Evolutionary conservation across 2,329 filamentous ascomycete species (phyloP), one percentile per base, ranked within the genome.

Genomic region (Pestalotiopsis sp.): DNA sequence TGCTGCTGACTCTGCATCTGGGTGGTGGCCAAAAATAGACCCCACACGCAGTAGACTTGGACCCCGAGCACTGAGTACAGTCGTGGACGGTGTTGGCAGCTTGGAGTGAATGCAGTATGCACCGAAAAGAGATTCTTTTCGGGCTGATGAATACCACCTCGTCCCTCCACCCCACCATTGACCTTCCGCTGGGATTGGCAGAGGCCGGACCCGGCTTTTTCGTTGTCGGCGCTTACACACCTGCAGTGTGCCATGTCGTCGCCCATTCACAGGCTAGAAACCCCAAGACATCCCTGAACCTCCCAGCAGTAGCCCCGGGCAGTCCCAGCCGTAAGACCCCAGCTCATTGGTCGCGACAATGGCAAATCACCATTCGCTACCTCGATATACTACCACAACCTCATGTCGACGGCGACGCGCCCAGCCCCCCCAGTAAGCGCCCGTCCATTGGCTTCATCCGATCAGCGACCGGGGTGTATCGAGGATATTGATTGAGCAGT

Each of bases 331-430:
- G 68, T 69, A 58, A 56, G 66, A 68, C 44, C n/a, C 64, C 66
- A 20, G 68, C 48, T 69, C 56, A 78, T 78, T 78, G 76, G 76
- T 68, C 69, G 64, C 44, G 35, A 57, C 57, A 40, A n/a, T 62
- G 24, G 57, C 73, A 70, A 76, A 78, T 77, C 76, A 77, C 44
- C 44, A n/a, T 67, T 58, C 66, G 69, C 64, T 68, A n/a, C 20
- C 17, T 20, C 44, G 20, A 52, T 52, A 17, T 52, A 52, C 44
- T 20, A 52, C 44, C 40, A n/a, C 20, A n/a, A 9, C 20, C 44
- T n/a, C 44, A 52, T 72, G 70, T 69, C 66, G 68, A 68, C 71
- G 71, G 76, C 75, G 76, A 73, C 71, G 75, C 75, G 75, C 75
- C 73, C 66, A 73, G 64, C 65, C 65, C 65, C 65, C 56, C 44